Conservation (phyloP, 1,284 basidiomycete genomes). For the Sporisorium exsertum region DNA sequence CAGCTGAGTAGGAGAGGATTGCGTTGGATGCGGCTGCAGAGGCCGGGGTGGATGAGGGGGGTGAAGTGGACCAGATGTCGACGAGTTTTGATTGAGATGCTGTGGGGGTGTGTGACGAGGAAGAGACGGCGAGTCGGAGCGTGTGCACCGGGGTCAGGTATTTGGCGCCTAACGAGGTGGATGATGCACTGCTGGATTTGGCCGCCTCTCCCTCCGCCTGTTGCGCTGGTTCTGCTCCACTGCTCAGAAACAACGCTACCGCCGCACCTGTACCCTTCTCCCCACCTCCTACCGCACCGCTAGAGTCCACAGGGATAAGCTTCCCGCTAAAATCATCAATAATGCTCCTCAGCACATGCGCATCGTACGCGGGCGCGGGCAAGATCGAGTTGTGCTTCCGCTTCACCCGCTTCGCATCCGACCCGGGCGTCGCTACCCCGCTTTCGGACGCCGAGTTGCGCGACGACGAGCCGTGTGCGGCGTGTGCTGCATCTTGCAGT, state of each 20-base stretch:
- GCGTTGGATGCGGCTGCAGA: background rate
- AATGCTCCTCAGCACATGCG: slow-evolving; percentile 15
- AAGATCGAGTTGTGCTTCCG: slow-evolving; percentile 27
- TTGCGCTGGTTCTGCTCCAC: background rate
- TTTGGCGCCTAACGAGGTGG: background rate
- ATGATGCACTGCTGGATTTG: background rate
- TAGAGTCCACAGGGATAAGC: slow-evolving; percentile 21
- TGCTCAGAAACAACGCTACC: background rate
- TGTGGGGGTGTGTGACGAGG: background rate
- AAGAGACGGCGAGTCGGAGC: slow-evolving; percentile 5
- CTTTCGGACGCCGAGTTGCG: slow-evolving; percentile 1
- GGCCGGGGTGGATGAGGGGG: background rate
- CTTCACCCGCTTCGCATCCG: slow-evolving; percentile 14
- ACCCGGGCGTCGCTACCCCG: slow-evolving; percentile 8
- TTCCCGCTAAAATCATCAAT: slow-evolving; percentile 26
- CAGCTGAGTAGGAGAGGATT: slow-evolving; percentile 37
- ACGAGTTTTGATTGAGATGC: slow-evolving; percentile 12
- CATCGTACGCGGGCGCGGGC: slow-evolving; percentile 36
- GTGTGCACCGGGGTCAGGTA: slow-evolving; percentile 30
- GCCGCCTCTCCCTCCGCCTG: background rate
- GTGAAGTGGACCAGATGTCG: slow-evolving; percentile 33
- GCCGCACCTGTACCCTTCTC: slow-evolving; percentile 2
- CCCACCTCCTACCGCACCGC: background rate
- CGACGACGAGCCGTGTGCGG: slow-evolving; percentile 6
- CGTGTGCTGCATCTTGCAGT: slow-evolving; percentile 9